Evolutionary conservation across 345 rosid species (phyloP), one percentile per base, ranked within the genome.

Genomic region (Eucalyptus decipiens): DNA sequence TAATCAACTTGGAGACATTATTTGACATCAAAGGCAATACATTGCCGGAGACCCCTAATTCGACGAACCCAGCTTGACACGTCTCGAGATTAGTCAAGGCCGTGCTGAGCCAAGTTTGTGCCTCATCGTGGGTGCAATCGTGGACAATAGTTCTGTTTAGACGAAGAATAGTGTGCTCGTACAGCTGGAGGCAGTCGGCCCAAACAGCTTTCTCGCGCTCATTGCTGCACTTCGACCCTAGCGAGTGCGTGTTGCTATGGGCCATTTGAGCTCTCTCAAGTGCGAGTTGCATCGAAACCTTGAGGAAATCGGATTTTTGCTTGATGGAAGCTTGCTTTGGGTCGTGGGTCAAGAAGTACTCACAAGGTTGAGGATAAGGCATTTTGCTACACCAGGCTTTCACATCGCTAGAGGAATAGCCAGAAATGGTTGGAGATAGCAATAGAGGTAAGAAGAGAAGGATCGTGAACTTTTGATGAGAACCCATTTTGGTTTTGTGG

Each of bases 61-160:
- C 99, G 37, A 56, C 12, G 86, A 96, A 97, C 87, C 99, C 99
- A 6, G 92, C 86, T 48, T 90, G 90, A 89, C 99, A 97, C 0
- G 99, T 97, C 88, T 95, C 98, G 24, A 97, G 93, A 90, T 95
- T 95, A 72, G 99, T 97, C 34, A 97, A 92, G 54, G 99, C 99
- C 5, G 97, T 89, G 90, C 99, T 97, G 86, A 97, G 97, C 99
- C 99, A 97, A 32, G 99, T 97, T 85, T 97, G 98, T 1, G 94
- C 86, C 58, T 97, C 99, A 56, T 90, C 91, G 50, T 94, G 90
- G 86, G 95, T 93, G 93, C 97, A 93, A 43, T 91, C 94, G 40
- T 95, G 89, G 83, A 89, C 92, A 7, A 94, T 56, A 4, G 99
- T 95, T 80, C 92, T 86, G 91, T 96, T 97, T 87, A 97, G 92